Evolutionary conservation across 176 grass and related monocot species (phyloP), one percentile per base, ranked within the genome.

Genomic region (Typha latifolia): DNA sequence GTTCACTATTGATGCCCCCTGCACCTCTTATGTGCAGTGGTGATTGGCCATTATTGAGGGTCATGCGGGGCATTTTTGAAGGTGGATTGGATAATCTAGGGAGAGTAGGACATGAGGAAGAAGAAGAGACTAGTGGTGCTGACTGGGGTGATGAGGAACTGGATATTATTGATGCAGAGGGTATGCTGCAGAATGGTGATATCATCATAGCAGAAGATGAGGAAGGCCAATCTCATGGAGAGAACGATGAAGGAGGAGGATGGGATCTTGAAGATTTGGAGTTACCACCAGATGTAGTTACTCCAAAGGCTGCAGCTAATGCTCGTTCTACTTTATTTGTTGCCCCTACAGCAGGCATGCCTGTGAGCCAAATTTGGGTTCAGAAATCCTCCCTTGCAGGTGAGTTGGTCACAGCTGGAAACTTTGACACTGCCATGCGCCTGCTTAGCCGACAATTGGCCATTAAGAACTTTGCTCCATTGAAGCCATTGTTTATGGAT

Each of bases 211-310:
- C 62, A 43, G 69, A 90, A 71, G 69, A 26, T 11, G 85, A 96
- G 59, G 89, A 90, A 10, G 86, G 76, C 19, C 83, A 86, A 24
- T 66, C 66, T 26, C 84, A 86, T 69, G 81, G 78, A 83, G 94
- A 87, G 67, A 82, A 81, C 80, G 83, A 76, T 0, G 86, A 84
- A 56, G 90, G 87, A 65, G 90, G 86, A 80, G 90, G 90, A 31
- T 96, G 91, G 94, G 94, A 97, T 62, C 83, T 97, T 47, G 94
- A 97, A 71, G 94, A 97, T 84, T 73, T 97, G 52, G 94, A 97
- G 71, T 68, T 97, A 32, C 86, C 81, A 3, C 85, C 89, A 66
- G 89, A 97, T 59, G 49, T 79, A 64, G 85, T 86, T 48, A 93
- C 94, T 49, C 94, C 86, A 15, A 97, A 82, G 67, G 79, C 75